Evolutionary conservation across 257 asterid genomes (phyloP).

Genomic region (Knoxia roxburghii): DNA sequence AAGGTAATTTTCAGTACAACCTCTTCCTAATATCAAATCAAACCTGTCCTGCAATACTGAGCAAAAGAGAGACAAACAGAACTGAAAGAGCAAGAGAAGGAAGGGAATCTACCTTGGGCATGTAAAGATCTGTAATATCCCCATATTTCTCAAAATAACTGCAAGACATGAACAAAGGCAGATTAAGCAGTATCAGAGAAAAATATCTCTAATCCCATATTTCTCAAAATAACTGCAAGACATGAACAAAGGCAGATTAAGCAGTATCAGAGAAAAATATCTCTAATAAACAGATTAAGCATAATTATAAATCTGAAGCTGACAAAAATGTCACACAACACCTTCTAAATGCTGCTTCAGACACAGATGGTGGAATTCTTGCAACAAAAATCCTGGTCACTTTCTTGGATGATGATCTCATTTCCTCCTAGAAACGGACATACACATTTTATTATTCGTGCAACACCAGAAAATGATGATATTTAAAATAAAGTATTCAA

Average conservation of each 20-base stretch:
- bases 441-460: neutral
- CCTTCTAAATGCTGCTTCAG: constrained; percentile 90
- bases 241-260: constrained; percentile 6
- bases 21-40: constrained; percentile 4
- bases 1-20: neutral
- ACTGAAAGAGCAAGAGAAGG: neutral
- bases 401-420: constrained; percentile 91
- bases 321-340: constrained; percentile 17
- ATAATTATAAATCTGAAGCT: neutral
- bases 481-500: neutral
- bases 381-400: constrained; percentile 94
- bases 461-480: neutral
- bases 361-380: constrained; percentile 76
- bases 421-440: constrained; percentile 63
- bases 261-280: constrained; percentile 8
- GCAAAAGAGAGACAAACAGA: neutral
- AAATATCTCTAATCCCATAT: neutral
- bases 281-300: neutral
- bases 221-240: constrained; percentile 85
- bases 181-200: constrained; percentile 11
- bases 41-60: neutral
- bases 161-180: constrained; percentile 25
- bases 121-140: constrained; percentile 81
- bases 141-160: constrained; percentile 95
- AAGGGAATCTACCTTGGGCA: constrained; percentile 78